Evolutionary conservation across 495 filamentous ascomycete species (phyloP), one percentile per base, ranked within the genome.

Genomic region (Mycothermus thermophilus): DNA sequence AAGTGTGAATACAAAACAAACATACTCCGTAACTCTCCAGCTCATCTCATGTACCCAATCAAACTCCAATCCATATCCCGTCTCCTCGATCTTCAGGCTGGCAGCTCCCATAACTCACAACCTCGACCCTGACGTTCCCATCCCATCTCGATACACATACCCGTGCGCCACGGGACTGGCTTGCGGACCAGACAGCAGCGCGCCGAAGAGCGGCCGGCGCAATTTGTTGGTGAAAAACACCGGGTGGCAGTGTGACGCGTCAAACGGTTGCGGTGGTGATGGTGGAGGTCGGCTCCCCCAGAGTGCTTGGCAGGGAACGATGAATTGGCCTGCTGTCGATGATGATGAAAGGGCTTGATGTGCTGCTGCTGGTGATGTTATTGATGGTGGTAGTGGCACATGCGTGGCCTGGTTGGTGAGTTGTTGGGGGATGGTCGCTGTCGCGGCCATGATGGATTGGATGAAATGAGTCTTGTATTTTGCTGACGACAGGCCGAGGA

Each of bases 151-250:
- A 35, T 62, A 70, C 18, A 60, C 57, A 46, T 74, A 75, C n/a
- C 72, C 70, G 23, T 61, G 50, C 13, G 62, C 67, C 3, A 71
- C 65, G 5, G 69, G 71, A 36, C 43, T 68, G 1, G 38, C 38
- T 10, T 54, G 40, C 3, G 45, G 38, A 1, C 46, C 51, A 3
- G 50, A 29, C 3, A 41, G 23, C 2, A 6, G 6, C 22, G 52
- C 34, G 2, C 48, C 38, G 6, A 48, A 36, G 1, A 62, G 51
- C 4, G 62, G 50, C 27, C 55, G 60, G 34, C 62, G 64, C 30
- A 75, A 43, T 30, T 62, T 62, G 10, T 66, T 54, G 10, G 69
- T 73, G 51, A 75, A 75, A 51, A 76, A 75, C 5, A 72, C 71
- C 4, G 72, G 73, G 38, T 77, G 71, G 16, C 64, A 46, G 23